phyloP scores from a whole-genome alignment of 2,329 filamentous ascomycete species.

The Talaromyces sp. region DNA sequence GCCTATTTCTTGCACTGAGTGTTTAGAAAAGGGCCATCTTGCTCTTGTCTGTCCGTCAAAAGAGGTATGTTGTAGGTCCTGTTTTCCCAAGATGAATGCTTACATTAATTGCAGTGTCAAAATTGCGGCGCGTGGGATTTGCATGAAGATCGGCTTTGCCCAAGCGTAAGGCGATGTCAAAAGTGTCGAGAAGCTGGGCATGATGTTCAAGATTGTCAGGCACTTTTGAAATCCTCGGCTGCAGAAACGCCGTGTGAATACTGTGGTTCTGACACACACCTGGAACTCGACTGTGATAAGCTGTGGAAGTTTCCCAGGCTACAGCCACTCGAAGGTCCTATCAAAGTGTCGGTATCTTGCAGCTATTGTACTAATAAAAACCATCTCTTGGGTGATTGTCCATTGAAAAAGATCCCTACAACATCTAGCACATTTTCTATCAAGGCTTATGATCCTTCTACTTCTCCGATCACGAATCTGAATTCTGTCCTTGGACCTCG shows the following conservation, averaged over 20 bases:
- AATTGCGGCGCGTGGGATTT: constrained; percentile 39
- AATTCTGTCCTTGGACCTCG: constrained; percentile 21
- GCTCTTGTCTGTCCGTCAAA: constrained; percentile 38
- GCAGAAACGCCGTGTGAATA: constrained; percentile 54
- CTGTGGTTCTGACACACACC: constrained; percentile 54
- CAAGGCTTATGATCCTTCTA: constrained; percentile 29
- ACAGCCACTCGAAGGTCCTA: constrained; percentile 20
- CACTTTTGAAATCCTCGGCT: constrained; percentile 55
- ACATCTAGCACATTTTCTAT: constrained; percentile 36
- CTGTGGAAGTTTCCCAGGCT: constrained; percentile 48
- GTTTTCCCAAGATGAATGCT: constrained; percentile 5
- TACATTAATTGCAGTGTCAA: constrained; percentile 25
- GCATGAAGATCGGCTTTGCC: constrained; percentile 37
- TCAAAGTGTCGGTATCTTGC: constrained; percentile 41
- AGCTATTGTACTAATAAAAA: constrained; percentile 37
- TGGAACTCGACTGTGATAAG: constrained; percentile 55
- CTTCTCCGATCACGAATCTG: constrained; percentile 33
- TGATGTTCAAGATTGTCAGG: constrained; percentile 44
- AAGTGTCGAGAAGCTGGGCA: constrained; percentile 64
- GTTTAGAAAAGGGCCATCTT: constrained; percentile 39
- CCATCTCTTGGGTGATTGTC: constrained; percentile 43
- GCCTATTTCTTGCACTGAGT: constrained; percentile 39
- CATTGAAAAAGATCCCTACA: constrained; percentile 22
- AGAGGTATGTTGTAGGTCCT: constrained; percentile 26
- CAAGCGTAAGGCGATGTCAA: constrained; percentile 36